These are phyloP conservation scores for Lolium multiflorum DNA, from an alignment of 176 grass and related monocot genomes.

Conservation along the genomic window DNA sequence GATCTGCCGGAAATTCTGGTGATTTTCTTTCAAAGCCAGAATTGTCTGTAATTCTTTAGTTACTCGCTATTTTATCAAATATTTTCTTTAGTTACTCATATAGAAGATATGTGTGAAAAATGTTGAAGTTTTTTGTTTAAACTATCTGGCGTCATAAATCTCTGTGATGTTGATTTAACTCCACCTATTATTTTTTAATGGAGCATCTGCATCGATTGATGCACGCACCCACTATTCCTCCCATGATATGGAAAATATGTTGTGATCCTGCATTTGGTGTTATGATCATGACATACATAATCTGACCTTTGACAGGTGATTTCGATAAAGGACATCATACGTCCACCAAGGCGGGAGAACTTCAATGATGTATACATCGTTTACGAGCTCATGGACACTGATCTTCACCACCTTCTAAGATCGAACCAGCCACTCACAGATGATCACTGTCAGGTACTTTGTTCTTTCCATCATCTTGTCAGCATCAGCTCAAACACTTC, in stretches of 20 bases:
- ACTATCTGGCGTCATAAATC: neutral
- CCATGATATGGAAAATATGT: neutral
- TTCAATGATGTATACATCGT: slow-evolving; percentile 99
- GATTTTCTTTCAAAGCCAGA: slow-evolving; percentile 48
- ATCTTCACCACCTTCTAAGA: slow-evolving; percentile 90
- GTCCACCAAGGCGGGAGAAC: slow-evolving; percentile 84
- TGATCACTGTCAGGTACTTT: slow-evolving; percentile 90
- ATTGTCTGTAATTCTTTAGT: neutral
- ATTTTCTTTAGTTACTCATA: neutral
- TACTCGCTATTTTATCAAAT: neutral
- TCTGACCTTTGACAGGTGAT: slow-evolving; percentile 62
- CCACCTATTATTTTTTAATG: neutral
- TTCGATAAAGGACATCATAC: slow-evolving; percentile 96
- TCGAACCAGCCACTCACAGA: slow-evolving; percentile 90
- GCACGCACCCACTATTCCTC: neutral
- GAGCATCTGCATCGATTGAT: neutral
- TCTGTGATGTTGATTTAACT: neutral
- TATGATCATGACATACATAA: slow-evolving; percentile 19
- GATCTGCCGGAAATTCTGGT: slow-evolving; percentile 53
- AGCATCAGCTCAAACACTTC: slow-evolving; percentile 3
- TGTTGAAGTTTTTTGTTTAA: neutral
- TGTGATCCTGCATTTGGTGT: slow-evolving; percentile 2
- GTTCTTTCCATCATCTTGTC: neutral
- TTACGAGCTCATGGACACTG: slow-evolving; percentile 95
- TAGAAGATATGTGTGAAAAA: neutral